A percentile compares a stretch with the other conserved stretches of the same genome.
phyloP scores from a whole-genome alignment of 306 rosid genomes.

The Herpetospermum pedunculosum region DNA sequence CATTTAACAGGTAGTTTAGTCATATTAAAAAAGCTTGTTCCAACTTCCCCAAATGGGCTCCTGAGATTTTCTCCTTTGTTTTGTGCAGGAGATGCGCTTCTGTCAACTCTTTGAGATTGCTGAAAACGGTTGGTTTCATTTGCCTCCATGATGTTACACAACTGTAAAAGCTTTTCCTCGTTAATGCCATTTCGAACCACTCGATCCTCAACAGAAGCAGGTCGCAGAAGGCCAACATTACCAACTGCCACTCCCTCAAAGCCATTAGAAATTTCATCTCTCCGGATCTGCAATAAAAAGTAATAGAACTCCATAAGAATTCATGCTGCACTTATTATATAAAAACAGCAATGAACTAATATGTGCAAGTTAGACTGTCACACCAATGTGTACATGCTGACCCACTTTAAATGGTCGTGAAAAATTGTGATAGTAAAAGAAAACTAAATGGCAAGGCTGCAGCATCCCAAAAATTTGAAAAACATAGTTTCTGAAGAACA shows the following conservation, averaged over 20 bases:
- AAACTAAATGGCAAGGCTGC: background rate
- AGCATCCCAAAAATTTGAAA: background rate
- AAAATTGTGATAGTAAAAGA: background rate
- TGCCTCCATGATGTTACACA: conserved; percentile 76
- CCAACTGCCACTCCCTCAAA: conserved; percentile 29
- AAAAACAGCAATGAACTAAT: background rate
- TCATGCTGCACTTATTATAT: background rate
- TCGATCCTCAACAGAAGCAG: conserved; percentile 36
- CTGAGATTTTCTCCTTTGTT: conserved; percentile 29
- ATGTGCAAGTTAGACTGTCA: background rate
- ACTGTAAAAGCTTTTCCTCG: conserved; percentile 74
- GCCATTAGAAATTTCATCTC: conserved; percentile 32
- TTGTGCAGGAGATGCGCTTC: conserved; percentile 24
- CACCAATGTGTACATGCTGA: background rate
- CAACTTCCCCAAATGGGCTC: conserved; percentile 31
- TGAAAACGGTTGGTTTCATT: conserved; percentile 42
- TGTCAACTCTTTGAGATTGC: conserved; percentile 35
- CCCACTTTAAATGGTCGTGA: background rate
- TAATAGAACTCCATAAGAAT: conserved; percentile 11
- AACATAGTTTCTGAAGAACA: background rate
- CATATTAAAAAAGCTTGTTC: conserved; percentile 36
- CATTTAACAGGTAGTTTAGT: conserved; percentile 27
- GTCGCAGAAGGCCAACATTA: conserved; percentile 28
- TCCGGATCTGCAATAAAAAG: conserved; percentile 37
- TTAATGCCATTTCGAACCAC: conserved; percentile 30